These are phyloP conservation scores for Tetraselmis striata DNA, from an alignment of 139 green algal species.

Conservation along the genomic window DNA sequence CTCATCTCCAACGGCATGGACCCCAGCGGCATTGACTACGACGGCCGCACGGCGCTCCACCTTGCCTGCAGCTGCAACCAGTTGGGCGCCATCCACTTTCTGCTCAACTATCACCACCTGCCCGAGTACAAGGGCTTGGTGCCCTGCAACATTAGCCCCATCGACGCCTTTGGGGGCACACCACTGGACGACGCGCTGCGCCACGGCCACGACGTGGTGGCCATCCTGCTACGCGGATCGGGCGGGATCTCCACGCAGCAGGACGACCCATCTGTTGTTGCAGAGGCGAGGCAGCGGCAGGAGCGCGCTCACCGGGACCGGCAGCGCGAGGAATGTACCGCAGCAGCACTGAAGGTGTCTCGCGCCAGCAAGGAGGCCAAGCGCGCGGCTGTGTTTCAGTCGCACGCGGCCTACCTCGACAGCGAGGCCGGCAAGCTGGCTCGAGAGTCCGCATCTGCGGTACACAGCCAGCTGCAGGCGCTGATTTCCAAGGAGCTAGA, in stretches of 20 bases:
- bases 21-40: constrained; percentile 22
- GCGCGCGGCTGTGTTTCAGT: not conserved
- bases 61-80: constrained; percentile 21
- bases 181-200: constrained; percentile 33
- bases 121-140: not conserved
- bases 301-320: not conserved
- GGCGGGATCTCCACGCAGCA: not conserved
- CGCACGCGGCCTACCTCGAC: not conserved
- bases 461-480: not conserved
- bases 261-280: not conserved
- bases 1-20: constrained; percentile 22
- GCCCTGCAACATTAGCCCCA: constrained; percentile 15
- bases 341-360: not conserved
- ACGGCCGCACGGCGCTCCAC: constrained; percentile 31
- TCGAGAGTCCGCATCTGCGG: not conserved
- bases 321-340: not conserved
- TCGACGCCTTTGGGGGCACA: constrained; percentile 27
- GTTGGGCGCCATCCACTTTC: constrained; percentile 23
- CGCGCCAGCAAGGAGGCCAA: not conserved
- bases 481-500: not conserved
- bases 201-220: constrained; percentile 19
- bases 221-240: constrained; percentile 5
- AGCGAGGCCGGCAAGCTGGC: not conserved
- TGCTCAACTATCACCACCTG: constrained; percentile 1
- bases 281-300: not conserved